Conservation (phyloP, 2,329 filamentous ascomycete genomes). For the Microdochium trichocladiopsis region DNA sequence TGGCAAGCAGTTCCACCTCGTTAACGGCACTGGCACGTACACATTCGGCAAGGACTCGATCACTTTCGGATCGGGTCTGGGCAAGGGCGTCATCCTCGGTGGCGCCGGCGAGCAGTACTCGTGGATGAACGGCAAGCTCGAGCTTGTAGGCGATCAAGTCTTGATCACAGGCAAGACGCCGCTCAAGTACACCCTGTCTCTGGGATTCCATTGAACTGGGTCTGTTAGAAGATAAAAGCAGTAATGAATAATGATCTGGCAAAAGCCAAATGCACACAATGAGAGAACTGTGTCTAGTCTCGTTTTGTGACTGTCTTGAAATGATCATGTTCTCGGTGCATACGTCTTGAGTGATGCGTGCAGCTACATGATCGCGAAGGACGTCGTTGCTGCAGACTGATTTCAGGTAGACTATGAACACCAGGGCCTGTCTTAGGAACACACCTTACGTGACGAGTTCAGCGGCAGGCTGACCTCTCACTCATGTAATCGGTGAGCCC, state of each 20-base stretch:
- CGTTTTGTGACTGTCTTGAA: neutral
- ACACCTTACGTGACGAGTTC: neutral
- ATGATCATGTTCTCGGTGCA: neutral
- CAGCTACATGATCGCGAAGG: neutral
- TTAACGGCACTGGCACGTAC: constrained; percentile 7
- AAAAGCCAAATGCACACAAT: neutral
- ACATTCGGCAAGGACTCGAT: constrained; percentile 7
- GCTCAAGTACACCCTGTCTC: constrained; percentile 8
- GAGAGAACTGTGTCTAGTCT: neutral
- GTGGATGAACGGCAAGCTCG: constrained; percentile 7
- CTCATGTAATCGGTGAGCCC: neutral
- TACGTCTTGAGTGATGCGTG: neutral
- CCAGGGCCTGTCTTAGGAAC: neutral
- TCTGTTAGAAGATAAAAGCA: no score
- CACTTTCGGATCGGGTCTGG: constrained; percentile 9
- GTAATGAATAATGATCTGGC: neutral
- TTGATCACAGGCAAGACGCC: constrained; percentile 9
- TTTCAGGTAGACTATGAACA: neutral
- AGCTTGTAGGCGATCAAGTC: constrained; percentile 7
- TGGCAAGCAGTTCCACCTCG: constrained; percentile 6
- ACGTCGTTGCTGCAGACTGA: neutral
- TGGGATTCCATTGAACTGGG: constrained; percentile 6
- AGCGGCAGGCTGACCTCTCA: neutral
- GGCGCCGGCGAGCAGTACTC: constrained; percentile 10
- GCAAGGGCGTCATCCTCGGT: constrained; percentile 5